Evolutionary conservation across 768 basidiomycete genomes (phyloP).

Genomic region (Kwoniella dendrophila): DNA sequence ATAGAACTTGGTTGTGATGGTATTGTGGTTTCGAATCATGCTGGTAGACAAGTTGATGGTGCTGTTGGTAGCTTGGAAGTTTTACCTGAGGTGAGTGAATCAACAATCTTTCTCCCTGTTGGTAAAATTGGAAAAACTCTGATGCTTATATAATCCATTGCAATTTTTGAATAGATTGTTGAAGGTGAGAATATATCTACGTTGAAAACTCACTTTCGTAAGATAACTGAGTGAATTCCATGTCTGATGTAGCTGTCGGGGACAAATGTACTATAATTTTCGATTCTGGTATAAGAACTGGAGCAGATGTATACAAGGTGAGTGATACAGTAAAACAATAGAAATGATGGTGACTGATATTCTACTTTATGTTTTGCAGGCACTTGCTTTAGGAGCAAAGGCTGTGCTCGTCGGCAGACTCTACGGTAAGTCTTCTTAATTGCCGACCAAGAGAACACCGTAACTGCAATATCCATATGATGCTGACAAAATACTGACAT

Average conservation of each 20-base stretch:
- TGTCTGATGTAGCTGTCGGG: constrained; percentile 59
- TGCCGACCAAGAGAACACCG: not conserved
- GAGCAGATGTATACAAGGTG: constrained; percentile 73
- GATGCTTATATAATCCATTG: not conserved
- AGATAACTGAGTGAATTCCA: not conserved
- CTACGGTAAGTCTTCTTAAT: constrained; percentile 13
- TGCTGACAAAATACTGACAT: not conserved
- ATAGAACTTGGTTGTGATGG: constrained; percentile 70
- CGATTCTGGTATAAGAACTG: constrained; percentile 72
- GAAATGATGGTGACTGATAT: not conserved
- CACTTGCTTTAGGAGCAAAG: constrained; percentile 82
- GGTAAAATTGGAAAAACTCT: not conserved
- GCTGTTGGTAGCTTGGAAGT: constrained; percentile 66
- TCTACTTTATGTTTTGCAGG: constrained; percentile 51
- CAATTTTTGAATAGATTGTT: constrained; percentile 25
- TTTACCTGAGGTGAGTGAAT: constrained; percentile 34
- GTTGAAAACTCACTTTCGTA: not conserved
- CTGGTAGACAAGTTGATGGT: constrained; percentile 70
- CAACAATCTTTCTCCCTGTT: not conserved
- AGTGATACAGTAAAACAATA: not conserved
- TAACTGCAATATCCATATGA: not conserved
- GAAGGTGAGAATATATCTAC: constrained; percentile 15
- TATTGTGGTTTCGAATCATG: constrained; percentile 75
- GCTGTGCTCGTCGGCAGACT: constrained; percentile 67
- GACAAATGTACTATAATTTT: constrained; percentile 61